A percentile compares a stretch with the other conserved stretches of the same genome.
Conservation (phyloP, 2,329 filamentous ascomycete genomes). For the Passalora sequoiae region DNA sequence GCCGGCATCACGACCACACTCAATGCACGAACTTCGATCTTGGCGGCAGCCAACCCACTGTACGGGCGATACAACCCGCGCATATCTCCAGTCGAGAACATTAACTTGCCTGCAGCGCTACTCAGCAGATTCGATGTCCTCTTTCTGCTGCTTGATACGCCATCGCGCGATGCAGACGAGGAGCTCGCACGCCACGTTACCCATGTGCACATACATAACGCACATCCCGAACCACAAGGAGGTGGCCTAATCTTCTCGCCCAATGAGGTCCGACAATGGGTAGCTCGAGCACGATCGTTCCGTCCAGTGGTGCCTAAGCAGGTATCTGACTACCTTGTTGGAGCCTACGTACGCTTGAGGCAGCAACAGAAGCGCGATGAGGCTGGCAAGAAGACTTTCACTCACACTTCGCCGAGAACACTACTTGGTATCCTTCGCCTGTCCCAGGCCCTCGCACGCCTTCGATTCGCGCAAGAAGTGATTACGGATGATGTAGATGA, state of each 20-base stretch:
- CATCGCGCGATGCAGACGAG: constrained; percentile 81
- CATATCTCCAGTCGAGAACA: constrained; percentile 96
- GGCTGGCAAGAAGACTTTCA: constrained; percentile 84
- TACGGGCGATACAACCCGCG: constrained; percentile 98
- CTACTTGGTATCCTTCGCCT: constrained; percentile 88
- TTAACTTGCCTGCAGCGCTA: constrained; percentile 95
- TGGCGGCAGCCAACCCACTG: constrained; percentile 92
- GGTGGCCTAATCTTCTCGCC: constrained; percentile 77
- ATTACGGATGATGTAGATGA: constrained; percentile 93
- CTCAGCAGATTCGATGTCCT: constrained; percentile 96
- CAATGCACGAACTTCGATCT: constrained; percentile 78
- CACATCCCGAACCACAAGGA: constrained; percentile 69
- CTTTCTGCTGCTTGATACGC: constrained; percentile 94
- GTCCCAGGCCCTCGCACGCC: constrained; percentile 84
- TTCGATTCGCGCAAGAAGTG: constrained; percentile 81
- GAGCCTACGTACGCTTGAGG: constrained; percentile 91
- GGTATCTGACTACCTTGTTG: constrained; percentile 93
- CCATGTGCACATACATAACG: constrained; percentile 94
- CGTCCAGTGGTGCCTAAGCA: constrained; percentile 77
- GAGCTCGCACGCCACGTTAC: constrained; percentile 93
- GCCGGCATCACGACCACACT: constrained; percentile 95
- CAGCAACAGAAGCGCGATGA: constrained; percentile 89
- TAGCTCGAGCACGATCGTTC: constrained; percentile 85
- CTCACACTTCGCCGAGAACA: constrained; percentile 89
- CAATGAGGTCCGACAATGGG: constrained; percentile 90